Conservation (phyloP, 164 flowering plant species). For the Vitis labrusca region DNA sequence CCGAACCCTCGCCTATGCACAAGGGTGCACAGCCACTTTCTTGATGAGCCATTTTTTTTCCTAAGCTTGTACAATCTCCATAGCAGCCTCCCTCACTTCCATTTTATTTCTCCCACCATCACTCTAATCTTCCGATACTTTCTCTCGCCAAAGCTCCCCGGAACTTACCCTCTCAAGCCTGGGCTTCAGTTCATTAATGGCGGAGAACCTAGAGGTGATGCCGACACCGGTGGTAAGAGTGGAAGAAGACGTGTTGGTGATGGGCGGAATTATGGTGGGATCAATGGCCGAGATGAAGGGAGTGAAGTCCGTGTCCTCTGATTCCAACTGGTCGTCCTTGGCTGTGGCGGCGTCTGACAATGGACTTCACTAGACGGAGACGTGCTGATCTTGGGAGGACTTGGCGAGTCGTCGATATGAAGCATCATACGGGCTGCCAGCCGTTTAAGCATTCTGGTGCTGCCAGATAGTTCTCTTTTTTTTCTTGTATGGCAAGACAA, state of each 20-base stretch:
- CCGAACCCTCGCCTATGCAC: no score
- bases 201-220: background rate
- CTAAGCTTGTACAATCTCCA: no score
- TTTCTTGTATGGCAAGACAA: no score
- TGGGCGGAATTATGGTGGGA: constrained; percentile 53
- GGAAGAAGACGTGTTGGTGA: constrained; percentile 57
- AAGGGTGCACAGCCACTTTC: no score
- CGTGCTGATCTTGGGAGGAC: constrained; percentile 22
- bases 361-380: constrained; percentile 12
- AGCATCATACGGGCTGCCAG: constrained; percentile 9
- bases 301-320: background rate
- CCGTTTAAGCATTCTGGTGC: no score
- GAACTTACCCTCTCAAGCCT: no score
- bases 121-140: no score
- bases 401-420: constrained; percentile 15
- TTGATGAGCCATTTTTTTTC: no score
- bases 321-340: constrained; percentile 1
- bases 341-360: constrained; percentile 5
- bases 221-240: constrained; percentile 10
- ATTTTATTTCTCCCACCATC: no score
- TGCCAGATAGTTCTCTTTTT: no score
- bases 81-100: no score
- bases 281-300: constrained; percentile 9
- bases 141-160: no score
- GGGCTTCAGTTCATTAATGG: background rate